These are phyloP conservation scores for Epichloe brachyelytri DNA, from an alignment of 2,329 filamentous ascomycete species.

Conservation along the genomic window DNA sequence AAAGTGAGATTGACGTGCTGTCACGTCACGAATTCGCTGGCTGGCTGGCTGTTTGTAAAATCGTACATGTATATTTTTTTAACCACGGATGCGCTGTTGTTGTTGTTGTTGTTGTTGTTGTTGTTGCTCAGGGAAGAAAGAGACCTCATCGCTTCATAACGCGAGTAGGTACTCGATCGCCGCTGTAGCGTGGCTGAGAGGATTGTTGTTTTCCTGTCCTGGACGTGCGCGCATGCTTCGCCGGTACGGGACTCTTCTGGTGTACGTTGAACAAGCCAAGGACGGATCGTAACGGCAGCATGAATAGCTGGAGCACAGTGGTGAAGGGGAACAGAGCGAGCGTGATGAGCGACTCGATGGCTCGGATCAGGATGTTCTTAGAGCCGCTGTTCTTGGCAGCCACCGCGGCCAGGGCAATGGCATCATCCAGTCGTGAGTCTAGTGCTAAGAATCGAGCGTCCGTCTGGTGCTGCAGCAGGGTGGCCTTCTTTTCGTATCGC, in stretches of 20 bases:
- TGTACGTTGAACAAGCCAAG: slow-evolving; percentile 20
- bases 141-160: slow-evolving; percentile 16
- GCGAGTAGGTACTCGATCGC: slow-evolving; percentile 23
- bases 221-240: slow-evolving; percentile 9
- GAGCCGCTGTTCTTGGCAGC: slow-evolving; percentile 42
- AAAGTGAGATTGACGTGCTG: too few species aligned
- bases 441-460: slow-evolving; percentile 62
- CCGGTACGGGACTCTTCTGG: slow-evolving; percentile 14
- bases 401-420: slow-evolving; percentile 67
- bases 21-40: too few species aligned
- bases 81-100: too few species aligned
- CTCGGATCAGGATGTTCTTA: slow-evolving; percentile 24
- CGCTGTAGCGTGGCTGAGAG: slow-evolving; percentile 19
- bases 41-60: background rate
- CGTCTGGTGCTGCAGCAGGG: slow-evolving; percentile 60
- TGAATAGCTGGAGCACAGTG: slow-evolving; percentile 24
- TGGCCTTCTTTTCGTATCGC: slow-evolving; percentile 80
- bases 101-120: too few species aligned
- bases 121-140: too few species aligned
- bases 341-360: slow-evolving; percentile 23
- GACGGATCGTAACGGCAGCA: slow-evolving; percentile 29
- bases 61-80: too few species aligned
- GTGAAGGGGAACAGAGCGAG: slow-evolving; percentile 30
- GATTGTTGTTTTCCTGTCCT: slow-evolving; percentile 2
- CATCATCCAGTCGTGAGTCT: slow-evolving; percentile 60